Evolutionary conservation across 257 asterid genomes (phyloP), one percentile per base, ranked within the genome.

Genomic region (Solanum corneliomulleri): DNA sequence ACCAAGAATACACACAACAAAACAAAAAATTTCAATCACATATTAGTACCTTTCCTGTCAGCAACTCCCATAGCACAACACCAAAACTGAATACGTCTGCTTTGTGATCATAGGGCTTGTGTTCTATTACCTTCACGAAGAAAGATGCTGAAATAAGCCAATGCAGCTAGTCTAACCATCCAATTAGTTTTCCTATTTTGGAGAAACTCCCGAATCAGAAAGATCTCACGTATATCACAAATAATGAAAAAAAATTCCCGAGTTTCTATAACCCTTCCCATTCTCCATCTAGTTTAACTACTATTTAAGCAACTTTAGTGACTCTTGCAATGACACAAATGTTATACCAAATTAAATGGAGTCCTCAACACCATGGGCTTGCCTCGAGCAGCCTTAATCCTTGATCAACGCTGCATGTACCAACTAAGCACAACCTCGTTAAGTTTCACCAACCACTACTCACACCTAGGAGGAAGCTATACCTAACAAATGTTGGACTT

Each of bases 51-150:
- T 97, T 94, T 89, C 99, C 98, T 0, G 98, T 94, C 89, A 95
- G 92, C 88, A 97, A 84, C 90, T 97, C 99, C 99, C 99, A 97
- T 60, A 97, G 85, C 75, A 97, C 97, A 83, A 95, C 92, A 89
- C 99, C 99, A 64, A 95, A 97, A 90, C 99, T 97, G 89, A 97
- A 97, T 86, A 95, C 93, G 33, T 97, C 99, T 18, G 98, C 99
- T 93, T 94, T 97, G 49, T 97, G 98, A 91, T 95, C 98, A 87
- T 97, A 97, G 86, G 98, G 98, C 75, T 93, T 94, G 89, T 97
- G 99, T 83, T 97, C 99, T 75, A 97, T 95, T 87, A 96, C 98
- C 99, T 96, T 88, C 91, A 92, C 89, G 88, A 33, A 85, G 86
- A 89, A 89, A 81, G 91, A 85, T 42, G 39, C 31, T 37, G 78